Percentiles rank a stretch among this genome's conserved stretches.
Conservation (phyloP, 306 rosid genomes). For the Cucurbita ficifolia region DNA sequence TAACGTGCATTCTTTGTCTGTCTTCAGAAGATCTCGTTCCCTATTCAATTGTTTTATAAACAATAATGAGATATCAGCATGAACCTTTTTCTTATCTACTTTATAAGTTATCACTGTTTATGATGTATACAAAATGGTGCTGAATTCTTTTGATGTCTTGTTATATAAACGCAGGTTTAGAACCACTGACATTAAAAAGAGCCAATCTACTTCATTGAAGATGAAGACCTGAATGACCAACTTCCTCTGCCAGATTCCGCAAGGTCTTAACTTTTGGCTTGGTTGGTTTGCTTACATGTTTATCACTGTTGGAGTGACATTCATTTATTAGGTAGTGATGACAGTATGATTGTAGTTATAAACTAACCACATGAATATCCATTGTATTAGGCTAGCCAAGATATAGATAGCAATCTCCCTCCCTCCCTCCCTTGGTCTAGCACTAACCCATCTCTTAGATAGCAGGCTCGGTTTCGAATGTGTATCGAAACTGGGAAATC, state of each 20-base stretch:
- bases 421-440: not conserved
- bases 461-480: not conserved
- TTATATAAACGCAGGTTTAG: slow-evolving; percentile 4
- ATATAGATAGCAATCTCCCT: not conserved
- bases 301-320: not conserved
- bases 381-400: not conserved
- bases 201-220: not conserved
- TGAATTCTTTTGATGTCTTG: not conserved
- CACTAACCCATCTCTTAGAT: not conserved
- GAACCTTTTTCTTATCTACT: not conserved
- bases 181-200: not conserved
- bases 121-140: not conserved
- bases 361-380: slow-evolving; percentile 6
- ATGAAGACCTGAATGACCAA: not conserved
- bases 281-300: not conserved
- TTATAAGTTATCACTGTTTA: not conserved
- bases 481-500: not conserved
- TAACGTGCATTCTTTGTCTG: not conserved
- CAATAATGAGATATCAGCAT: not conserved
- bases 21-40: not conserved
- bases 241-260: not conserved
- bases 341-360: not conserved
- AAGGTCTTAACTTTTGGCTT: not conserved
- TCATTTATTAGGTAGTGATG: not conserved
- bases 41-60: not conserved